These are phyloP conservation scores for Sporothrix phasma DNA, from an alignment of 2,329 filamentous ascomycete species.

Conservation along the genomic window DNA sequence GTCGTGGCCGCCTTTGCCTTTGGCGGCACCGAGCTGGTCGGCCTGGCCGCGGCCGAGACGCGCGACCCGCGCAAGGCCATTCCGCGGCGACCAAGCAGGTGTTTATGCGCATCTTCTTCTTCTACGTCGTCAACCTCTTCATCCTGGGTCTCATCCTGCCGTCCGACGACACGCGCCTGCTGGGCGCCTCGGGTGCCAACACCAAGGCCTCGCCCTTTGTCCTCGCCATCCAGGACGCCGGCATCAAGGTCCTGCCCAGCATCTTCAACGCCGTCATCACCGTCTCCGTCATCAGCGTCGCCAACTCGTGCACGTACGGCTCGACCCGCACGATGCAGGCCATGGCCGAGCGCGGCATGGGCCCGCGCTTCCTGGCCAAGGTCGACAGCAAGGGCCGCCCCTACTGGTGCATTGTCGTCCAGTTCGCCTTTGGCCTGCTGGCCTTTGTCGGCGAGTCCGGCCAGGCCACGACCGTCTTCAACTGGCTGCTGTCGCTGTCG, in stretches of 20 bases:
- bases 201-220: constrained; percentile 41
- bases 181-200: constrained; percentile 30
- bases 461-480: constrained; percentile 40
- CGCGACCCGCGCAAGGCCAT: constrained; percentile 38
- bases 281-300: constrained; percentile 41
- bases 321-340: constrained; percentile 43
- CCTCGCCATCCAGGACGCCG: constrained; percentile 40
- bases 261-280: constrained; percentile 46
- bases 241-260: constrained; percentile 39
- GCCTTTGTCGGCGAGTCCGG: constrained; percentile 45
- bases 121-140: constrained; percentile 43
- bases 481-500: constrained; percentile 60
- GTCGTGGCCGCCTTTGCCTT: constrained; percentile 43
- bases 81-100: constrained; percentile 42
- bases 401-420: constrained; percentile 41
- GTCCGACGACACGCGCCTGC: constrained; percentile 32
- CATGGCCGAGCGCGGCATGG: constrained; percentile 39
- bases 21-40: constrained; percentile 42
- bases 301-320: constrained; percentile 42
- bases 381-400: constrained; percentile 54
- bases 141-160: constrained; percentile 41
- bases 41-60: constrained; percentile 42
- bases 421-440: constrained; percentile 48
- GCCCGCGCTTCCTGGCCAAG: constrained; percentile 47
- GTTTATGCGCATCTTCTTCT: constrained; percentile 44